Conservation (phyloP, 495 filamentous ascomycete species). For the Xeromyces bisporus region DNA sequence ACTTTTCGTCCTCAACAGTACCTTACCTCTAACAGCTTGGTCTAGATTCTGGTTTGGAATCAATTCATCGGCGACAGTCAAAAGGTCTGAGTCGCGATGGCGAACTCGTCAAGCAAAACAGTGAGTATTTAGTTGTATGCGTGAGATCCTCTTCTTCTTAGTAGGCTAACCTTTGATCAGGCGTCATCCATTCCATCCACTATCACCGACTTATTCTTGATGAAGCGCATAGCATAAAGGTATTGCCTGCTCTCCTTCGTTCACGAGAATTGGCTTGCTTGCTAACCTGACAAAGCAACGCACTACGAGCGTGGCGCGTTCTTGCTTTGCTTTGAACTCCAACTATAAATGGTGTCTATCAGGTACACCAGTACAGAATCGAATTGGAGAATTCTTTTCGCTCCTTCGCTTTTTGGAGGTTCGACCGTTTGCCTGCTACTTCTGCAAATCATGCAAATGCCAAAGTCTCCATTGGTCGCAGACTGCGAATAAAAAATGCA, state of each 20-base stretch:
- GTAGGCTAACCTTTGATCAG: conserved; percentile 5
- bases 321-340: conserved; percentile 76
- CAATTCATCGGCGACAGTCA: conserved; percentile 76
- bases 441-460: conserved; percentile 74
- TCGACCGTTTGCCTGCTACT: conserved; percentile 76
- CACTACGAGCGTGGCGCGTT: conserved; percentile 77
- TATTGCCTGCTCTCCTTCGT: conserved; percentile 7
- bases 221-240: conserved; percentile 93
- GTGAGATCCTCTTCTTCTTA: conserved; percentile 1
- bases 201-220: conserved; percentile 91
- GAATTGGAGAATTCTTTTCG: conserved; percentile 95
- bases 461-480: conserved; percentile 70
- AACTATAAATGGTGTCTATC: conserved; percentile 88
- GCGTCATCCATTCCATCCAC: conserved; percentile 61
- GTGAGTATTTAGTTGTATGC: conserved; percentile 15
- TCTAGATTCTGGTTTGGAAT: conserved; percentile 69
- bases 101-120: conserved; percentile 62
- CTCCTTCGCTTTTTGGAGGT: conserved; percentile 80
- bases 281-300: conserved; percentile 36
- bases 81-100: conserved; percentile 76
- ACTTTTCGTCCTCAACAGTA: neutral
- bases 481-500: conserved; percentile 48
- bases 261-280: neutral
- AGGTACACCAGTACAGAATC: conserved; percentile 87
- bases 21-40: conserved; percentile 7